Evolutionary conservation across 805 yeast species (phyloP), one percentile per base, ranked within the genome.

Genomic region (Lipomyces lipofer): DNA sequence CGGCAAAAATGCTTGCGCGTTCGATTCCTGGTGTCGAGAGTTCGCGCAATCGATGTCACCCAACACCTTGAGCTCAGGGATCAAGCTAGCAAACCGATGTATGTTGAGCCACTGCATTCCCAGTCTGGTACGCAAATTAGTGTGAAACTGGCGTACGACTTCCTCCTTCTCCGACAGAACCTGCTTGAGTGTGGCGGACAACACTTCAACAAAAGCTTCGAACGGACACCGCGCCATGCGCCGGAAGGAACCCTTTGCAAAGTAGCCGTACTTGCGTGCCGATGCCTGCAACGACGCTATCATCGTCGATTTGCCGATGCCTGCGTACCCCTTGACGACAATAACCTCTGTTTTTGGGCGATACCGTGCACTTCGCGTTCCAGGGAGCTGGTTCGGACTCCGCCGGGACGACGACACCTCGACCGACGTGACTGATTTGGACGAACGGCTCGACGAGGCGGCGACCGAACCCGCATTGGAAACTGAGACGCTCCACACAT

Each of bases 301-400:
- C 5, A 60, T 44, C 35, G 46, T 39, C 2, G 59, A 15, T 33
- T 58, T 55, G n/a, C 64, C 64, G 28, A 60, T 42, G 5, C 64
- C 63, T 9, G 60, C 36, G 28, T 27, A 22, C 2, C 64, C 63
- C 5, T 43, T 47, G 15, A 60, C 35, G 8, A 49, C 21, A 29
- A 60, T 42, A 15, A 60, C 49, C 40, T 60, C 60, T 1, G 59
- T 47, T 7, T 17, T 13, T 21, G 19, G 25, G 19, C 40, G 9
- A 13, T 13, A 36, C 3, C 22, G 25, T 7, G 1, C 25, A 8
- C 25, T 36, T 21, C 40, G 25, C 6, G 25, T 36, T 6, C 22
- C 19, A 10, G 40, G 22, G n/a, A n/a, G n/a, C n/a, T n/a, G n/a
- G n/a, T n/a, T n/a, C 25, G 19, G 40, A 17, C 40, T 36, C 24